These are phyloP conservation scores for Kurtzmaniella quercitrusa DNA, from an alignment of 1,139 yeast genomes.

Conservation along the genomic window DNA sequence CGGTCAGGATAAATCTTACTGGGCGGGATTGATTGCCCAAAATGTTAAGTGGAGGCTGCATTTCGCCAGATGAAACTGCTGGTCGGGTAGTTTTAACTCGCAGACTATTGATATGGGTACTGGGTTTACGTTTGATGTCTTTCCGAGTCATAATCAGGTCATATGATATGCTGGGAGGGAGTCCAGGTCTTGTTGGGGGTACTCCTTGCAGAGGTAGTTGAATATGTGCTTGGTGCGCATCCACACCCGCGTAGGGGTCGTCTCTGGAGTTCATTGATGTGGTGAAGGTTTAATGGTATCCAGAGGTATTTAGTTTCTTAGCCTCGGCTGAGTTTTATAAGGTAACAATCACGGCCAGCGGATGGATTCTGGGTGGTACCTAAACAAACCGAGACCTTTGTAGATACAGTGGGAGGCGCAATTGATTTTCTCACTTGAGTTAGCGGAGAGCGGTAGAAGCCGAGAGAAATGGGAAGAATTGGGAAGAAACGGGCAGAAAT, in stretches of 20 bases:
- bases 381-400: not conserved
- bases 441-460: not conserved
- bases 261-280: not conserved
- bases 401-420: not conserved
- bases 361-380: not conserved
- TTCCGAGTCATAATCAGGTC: conserved; percentile 1
- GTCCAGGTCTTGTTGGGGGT: not conserved
- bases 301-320: not conserved
- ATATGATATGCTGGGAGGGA: conserved; percentile 1
- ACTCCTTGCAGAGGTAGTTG: conserved; percentile 2
- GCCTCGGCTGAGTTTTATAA: not conserved
- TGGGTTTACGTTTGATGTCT: conserved; percentile 1
- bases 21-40: not conserved
- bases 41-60: not conserved
- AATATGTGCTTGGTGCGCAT: not conserved
- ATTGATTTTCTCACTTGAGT: not conserved
- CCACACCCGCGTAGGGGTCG: not conserved
- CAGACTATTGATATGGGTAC: conserved; percentile 2
- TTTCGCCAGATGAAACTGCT: not conserved
- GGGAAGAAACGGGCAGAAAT: not conserved
- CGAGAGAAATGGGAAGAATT: not conserved
- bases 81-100: not conserved
- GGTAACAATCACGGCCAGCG: not conserved
- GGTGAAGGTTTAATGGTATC: not conserved
- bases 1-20: not conserved